Percentiles rank a stretch among this genome's conserved stretches.
Conservation (phyloP, 108 stramenopile species). For the Chaetoceros tenuissimus region DNA sequence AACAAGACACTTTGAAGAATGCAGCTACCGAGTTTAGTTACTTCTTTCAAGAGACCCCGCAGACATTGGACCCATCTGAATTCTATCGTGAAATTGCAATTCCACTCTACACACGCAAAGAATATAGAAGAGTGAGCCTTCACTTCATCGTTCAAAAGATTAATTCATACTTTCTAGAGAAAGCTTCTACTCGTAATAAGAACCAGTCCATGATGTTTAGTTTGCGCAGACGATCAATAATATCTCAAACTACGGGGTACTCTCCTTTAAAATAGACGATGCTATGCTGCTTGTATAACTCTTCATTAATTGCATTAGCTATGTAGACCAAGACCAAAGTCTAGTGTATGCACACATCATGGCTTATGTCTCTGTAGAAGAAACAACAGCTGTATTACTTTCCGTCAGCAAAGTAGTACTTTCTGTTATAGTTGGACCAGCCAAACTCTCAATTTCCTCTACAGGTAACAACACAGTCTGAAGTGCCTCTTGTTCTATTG, state of each 20-base stretch:
- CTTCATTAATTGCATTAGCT: no score
- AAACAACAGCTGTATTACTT: not conserved
- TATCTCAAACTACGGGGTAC: no score
- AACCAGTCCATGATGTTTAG: no score
- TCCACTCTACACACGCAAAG: not conserved
- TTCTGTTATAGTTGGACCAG: slow-evolving; percentile 15
- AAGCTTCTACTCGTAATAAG: no score
- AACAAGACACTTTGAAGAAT: not conserved
- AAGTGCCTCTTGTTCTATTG: slow-evolving; percentile 80
- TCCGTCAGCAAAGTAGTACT: not conserved
- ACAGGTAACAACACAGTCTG: slow-evolving; percentile 76
- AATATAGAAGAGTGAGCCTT: not conserved
- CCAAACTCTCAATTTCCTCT: slow-evolving; percentile 69
- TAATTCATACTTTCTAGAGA: no score
- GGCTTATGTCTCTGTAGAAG: no score
- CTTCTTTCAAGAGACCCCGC: not conserved
- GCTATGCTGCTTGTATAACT: no score
- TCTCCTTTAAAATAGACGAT: no score
- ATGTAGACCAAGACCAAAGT: no score
- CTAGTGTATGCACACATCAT: no score
- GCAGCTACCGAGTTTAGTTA: not conserved
- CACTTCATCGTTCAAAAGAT: no score
- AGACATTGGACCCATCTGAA: not conserved
- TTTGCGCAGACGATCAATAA: no score
- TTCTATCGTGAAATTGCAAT: not conserved